These are phyloP conservation scores for Eucalyptus caleyi DNA, from an alignment of 345 rosid species.

Conservation along the genomic window DNA sequence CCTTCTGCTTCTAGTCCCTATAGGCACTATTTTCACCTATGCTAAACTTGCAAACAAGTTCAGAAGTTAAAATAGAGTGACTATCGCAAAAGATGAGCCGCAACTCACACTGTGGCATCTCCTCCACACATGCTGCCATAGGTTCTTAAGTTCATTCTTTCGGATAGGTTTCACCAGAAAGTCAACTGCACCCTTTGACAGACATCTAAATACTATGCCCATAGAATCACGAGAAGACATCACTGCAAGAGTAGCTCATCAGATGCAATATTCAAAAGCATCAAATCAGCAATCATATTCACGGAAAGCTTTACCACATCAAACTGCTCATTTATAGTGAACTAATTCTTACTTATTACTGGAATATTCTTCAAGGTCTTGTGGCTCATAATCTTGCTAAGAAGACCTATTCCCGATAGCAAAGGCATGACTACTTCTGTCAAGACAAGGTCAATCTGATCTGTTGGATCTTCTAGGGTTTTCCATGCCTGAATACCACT, in stretches of 20 bases:
- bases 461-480: constrained; percentile 40
- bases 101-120: constrained; percentile 68
- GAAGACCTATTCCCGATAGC: constrained; percentile 56
- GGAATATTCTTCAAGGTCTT: constrained; percentile 56
- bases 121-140: constrained; percentile 89
- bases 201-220: constrained; percentile 71
- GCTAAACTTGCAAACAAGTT: background rate
- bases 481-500: constrained; percentile 69
- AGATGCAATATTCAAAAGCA: constrained; percentile 1
- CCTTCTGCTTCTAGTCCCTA: background rate
- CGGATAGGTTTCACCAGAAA: constrained; percentile 77
- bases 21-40: background rate
- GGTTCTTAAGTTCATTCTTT: constrained; percentile 76
- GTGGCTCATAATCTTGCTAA: constrained; percentile 70
- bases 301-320: background rate
- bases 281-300: background rate
- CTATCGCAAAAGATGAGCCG: background rate
- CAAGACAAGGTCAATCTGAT: constrained; percentile 59
- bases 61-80: background rate
- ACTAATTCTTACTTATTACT: constrained; percentile 36
- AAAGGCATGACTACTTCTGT: constrained; percentile 76
- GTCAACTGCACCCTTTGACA: constrained; percentile 84
- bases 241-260: constrained; percentile 33
- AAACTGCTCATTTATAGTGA: background rate
- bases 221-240: constrained; percentile 79